Evolutionary conservation across 2,329 filamentous ascomycete genomes (phyloP), one percentile per base, ranked within the genome.

Genomic region (Simplicillium sp.): DNA sequence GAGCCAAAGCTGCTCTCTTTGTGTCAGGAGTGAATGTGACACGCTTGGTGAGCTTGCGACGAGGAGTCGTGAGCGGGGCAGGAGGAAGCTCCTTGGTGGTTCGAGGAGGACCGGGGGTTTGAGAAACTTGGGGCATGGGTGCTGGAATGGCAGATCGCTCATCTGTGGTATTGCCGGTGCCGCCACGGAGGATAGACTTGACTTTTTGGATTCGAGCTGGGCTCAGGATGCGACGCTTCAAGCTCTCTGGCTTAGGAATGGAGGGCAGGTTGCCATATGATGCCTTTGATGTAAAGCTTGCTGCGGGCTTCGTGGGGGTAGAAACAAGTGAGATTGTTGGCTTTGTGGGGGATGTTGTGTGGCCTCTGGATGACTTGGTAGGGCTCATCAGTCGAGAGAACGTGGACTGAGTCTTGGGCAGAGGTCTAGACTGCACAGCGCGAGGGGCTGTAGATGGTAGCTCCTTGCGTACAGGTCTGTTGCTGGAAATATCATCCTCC

Each of bases 11-110:
- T 8, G 64, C 60, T 14, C 64, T 62, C 46, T 85, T 74, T 29
- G 81, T 80, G 45, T 78, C 80, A 0, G 81, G 82, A 0, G 84
- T 87, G 53, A 94, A 95, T 38, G 84, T 80, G 29, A 94, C 86
- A 42, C 77, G 82, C 65, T 94, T 94, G 14, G 64, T 58, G 31
- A 68, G 56, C 59, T 80, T 84, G 17, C 80, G 73, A 28, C 80
- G 80, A 7, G 83, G 84, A 1, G 83, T 87, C 5, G 77, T 80
- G 41, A 77, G 62, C 6, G 74, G 69, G 14, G 70, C 56, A 3
- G 66, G 56, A 39, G 71, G 71, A 28, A 80, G 56, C 16, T 69
- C 64, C 50, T 76, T 78, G 28, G 77, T 67, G 11, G 71, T 56
- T 14, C 58, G 60, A 2, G 54, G 48, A 7, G 66, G 63, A 8